These are phyloP conservation scores for Blastobotrys aristatus DNA, from an alignment of 1,139 yeast genomes.

Conservation along the genomic window DNA sequence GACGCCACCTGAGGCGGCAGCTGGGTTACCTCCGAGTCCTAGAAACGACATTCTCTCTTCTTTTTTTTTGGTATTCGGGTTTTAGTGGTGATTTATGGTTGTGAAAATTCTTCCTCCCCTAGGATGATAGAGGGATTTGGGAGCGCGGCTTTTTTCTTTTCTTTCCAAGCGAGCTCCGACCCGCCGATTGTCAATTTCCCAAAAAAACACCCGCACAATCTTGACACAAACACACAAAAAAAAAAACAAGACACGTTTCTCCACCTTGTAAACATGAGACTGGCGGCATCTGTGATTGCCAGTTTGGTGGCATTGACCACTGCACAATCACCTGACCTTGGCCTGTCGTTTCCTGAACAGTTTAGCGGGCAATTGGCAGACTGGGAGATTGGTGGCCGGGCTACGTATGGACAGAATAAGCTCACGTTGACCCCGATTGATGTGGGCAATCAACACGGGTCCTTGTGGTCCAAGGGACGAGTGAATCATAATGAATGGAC, in stretches of 20 bases:
- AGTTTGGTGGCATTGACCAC: background rate
- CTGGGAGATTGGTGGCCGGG: conserved; percentile 15
- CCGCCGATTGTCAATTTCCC: background rate
- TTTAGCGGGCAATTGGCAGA: conserved; percentile 8
- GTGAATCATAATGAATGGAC: conserved; percentile 35
- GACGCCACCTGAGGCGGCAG: conserved; percentile 28
- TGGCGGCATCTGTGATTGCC: background rate
- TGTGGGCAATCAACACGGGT: conserved; percentile 26
- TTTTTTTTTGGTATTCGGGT: background rate
- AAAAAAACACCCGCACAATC: background rate
- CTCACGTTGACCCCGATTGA: conserved; percentile 26
- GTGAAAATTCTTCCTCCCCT: background rate
- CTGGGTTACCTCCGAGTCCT: conserved; percentile 69
- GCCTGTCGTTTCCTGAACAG: conserved; percentile 10
- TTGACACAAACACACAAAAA: background rate
- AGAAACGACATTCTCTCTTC: conserved; percentile 53
- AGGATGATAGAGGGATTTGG: too few relatives aligned
- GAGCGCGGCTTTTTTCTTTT: conserved; percentile 3
- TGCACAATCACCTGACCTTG: background rate
- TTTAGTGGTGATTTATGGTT: background rate
- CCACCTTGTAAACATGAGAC: background rate
- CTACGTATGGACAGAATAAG: conserved; percentile 13
- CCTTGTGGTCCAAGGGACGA: conserved; percentile 33
- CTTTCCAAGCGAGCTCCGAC: too few relatives aligned
- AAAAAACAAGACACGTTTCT: too few relatives aligned